Base-by-base conservation (phyloP, 2,329 filamentous ascomycete species). In the Fusarium drepaniforme region DNA sequence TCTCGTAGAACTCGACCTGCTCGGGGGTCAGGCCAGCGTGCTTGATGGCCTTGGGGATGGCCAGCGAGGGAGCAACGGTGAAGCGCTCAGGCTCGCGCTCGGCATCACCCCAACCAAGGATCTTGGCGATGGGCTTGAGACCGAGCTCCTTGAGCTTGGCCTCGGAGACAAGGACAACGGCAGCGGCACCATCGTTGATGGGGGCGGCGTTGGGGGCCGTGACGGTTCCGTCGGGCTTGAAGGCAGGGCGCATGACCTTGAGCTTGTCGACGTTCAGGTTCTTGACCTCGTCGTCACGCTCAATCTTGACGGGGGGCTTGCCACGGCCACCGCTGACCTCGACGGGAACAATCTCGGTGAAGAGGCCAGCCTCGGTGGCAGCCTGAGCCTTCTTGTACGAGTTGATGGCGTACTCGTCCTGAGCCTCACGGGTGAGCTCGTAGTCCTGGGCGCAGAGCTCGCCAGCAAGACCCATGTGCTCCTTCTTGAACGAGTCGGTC, bases 171-270 rank as follows among this genome's bases (percentile, higher is more conserved):
- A 99, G 93, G 70, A 99, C 94, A 71, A 98, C 87, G 70, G 97
- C 97, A 25, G 96, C 93, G 64, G 95, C 96, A 77, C 97, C 97
- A 83, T 99, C 97, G 82, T 97, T 98, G 80, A 99, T 91, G 63
- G 97, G 97, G 1, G 97, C 97, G 38, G 97, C 97, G 85, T 99
- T 99, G 81, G 97, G 95, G 42, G 97, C 95, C 35, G 97, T 99
- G 79, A 99, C 93, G 74, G 95, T 98, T 78, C 96, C 97, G 81
- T 92, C 93, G 68, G 94, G 87, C 81, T 93, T 91, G 87, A 96
- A 96, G 72, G 92, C 94, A 61, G 94, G 94, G 84, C 94, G 95
- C 85, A 98, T 96, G 64, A 90, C 88, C 82, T 93, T 93, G 76
- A 97, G 92, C 87, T 96, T 97, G 75, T 93, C 93, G 72, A 91